A percentile compares a stretch with the other conserved stretches of the same genome.
These are phyloP conservation scores for Mucor velutinosus DNA, from an alignment of 371 early-diverging fungal genomes.

Conservation along the genomic window DNA sequence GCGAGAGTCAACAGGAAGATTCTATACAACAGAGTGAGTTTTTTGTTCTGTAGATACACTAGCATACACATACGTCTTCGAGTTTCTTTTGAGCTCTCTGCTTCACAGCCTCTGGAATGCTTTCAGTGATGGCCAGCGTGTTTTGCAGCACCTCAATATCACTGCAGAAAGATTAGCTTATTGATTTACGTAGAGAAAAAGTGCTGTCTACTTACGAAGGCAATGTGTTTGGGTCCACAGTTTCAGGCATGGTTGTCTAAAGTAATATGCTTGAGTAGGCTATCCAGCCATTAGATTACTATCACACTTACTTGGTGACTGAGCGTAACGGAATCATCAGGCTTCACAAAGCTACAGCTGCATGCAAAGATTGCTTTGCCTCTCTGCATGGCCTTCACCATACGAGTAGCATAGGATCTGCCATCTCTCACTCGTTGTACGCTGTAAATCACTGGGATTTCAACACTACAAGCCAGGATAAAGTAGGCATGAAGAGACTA, in stretches of 20 bases:
- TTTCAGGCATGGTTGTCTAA: slow-evolving; percentile 37
- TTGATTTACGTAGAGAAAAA: not conserved
- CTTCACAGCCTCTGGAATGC: slow-evolving; percentile 36
- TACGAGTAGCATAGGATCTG: slow-evolving; percentile 47
- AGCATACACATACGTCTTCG: slow-evolving; percentile 21
- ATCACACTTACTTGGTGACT: slow-evolving; percentile 43
- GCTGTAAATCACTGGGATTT: slow-evolving; percentile 44
- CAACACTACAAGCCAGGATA: slow-evolving; percentile 41
- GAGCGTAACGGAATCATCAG: slow-evolving; percentile 27
- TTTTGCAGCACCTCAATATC: slow-evolving; percentile 36
- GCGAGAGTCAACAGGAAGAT: slow-evolving; percentile 38
- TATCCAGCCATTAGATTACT: not conserved
- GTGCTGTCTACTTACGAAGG: slow-evolving; percentile 28
- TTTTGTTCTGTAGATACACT: not conserved
- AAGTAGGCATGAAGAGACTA: slow-evolving; percentile 51
- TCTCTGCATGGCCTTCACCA: slow-evolving; percentile 43
- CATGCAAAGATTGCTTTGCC: slow-evolving; percentile 43
- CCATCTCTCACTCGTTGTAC: slow-evolving; percentile 47
- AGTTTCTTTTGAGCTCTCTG: slow-evolving; percentile 32
- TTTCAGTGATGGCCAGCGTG: slow-evolving; percentile 35
- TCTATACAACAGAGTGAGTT: slow-evolving; percentile 6
- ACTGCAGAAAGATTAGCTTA: slow-evolving; percentile 10
- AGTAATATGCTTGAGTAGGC: not conserved
- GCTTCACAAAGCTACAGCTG: slow-evolving; percentile 43
- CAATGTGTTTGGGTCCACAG: slow-evolving; percentile 29